phyloP scores from a whole-genome alignment of 2,329 filamentous ascomycete genomes.

The Aspergillus awamori region DNA sequence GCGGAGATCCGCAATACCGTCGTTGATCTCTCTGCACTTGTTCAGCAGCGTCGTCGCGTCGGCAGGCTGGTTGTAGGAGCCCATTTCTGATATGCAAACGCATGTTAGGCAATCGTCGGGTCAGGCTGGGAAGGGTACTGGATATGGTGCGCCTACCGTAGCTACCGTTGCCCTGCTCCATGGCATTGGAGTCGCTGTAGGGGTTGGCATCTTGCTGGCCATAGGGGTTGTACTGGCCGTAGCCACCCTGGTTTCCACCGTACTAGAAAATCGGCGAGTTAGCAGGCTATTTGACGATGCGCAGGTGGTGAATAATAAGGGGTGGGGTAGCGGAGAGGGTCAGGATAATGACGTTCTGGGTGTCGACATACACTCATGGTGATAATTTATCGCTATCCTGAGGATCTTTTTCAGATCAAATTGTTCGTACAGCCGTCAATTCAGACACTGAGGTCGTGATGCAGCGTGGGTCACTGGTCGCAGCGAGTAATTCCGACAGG shows the following conservation, averaged over 20 bases:
- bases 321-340: neutral
- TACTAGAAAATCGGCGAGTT: conserved; percentile 25
- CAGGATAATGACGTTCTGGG: neutral
- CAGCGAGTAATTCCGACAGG: neutral
- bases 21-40: conserved; percentile 79
- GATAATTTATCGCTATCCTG: conserved; percentile 4
- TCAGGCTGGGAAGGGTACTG: neutral
- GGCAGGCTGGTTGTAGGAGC: conserved; percentile 36
- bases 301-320: conserved; percentile 6
- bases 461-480: conserved; percentile 1
- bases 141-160: conserved; percentile 34
- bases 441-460: neutral
- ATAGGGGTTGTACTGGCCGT: conserved; percentile 61
- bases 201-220: conserved; percentile 34
- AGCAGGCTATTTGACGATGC: conserved; percentile 25
- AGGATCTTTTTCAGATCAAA: neutral
- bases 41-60: conserved; percentile 80
- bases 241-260: conserved; percentile 44
- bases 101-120: neutral
- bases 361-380: conserved; percentile 23
- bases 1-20: conserved; percentile 74
- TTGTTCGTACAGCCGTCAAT: neutral
- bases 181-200: conserved; percentile 33
- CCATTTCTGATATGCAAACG: conserved; percentile 46
- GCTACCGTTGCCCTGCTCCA: conserved; percentile 38